Conservation (phyloP, 768 basidiomycete genomes). For the Clitopilus hobsonii region DNA sequence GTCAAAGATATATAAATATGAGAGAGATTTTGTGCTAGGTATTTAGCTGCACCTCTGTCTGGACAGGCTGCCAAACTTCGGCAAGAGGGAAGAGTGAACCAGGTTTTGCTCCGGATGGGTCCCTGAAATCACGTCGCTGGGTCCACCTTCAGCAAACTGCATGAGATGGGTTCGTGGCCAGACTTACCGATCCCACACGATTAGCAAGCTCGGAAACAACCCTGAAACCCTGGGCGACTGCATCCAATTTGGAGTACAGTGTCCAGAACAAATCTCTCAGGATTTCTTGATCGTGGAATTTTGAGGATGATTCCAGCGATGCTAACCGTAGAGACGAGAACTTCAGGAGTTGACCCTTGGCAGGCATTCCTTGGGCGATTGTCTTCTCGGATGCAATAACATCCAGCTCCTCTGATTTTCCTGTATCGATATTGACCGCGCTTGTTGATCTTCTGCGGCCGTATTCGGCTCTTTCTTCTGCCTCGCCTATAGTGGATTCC, state of each 20-base stretch:
- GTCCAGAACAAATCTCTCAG: conserved; percentile 96
- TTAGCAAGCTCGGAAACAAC: conserved; percentile 88
- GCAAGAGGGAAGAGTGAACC: conserved; percentile 75
- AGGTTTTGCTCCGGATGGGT: conserved; percentile 73
- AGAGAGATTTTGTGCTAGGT: conserved; percentile 1
- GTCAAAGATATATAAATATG: background rate
- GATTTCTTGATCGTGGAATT: conserved; percentile 77
- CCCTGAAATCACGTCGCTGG: conserved; percentile 88
- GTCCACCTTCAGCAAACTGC: conserved; percentile 1
- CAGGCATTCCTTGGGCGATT: conserved; percentile 14
- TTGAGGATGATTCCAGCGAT: conserved; percentile 69
- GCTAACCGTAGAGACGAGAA: conserved; percentile 60
- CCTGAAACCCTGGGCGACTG: conserved; percentile 86
- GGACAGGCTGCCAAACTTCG: conserved; percentile 86
- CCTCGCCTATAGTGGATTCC: conserved; percentile 85
- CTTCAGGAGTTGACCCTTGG: conserved; percentile 30
- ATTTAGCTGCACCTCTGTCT: conserved; percentile 65
- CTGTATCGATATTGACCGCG: conserved; percentile 27
- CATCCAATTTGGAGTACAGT: conserved; percentile 90
- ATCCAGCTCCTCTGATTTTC: conserved; percentile 30
- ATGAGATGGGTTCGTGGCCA: background rate
- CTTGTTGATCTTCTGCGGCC: conserved; percentile 46
- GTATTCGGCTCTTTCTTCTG: conserved; percentile 85
- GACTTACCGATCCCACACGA: conserved; percentile 84
- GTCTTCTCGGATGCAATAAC: background rate